Evolutionary conservation across 352 stramenopile genomes (phyloP).

Genomic region (Phytophthora idaei): DNA sequence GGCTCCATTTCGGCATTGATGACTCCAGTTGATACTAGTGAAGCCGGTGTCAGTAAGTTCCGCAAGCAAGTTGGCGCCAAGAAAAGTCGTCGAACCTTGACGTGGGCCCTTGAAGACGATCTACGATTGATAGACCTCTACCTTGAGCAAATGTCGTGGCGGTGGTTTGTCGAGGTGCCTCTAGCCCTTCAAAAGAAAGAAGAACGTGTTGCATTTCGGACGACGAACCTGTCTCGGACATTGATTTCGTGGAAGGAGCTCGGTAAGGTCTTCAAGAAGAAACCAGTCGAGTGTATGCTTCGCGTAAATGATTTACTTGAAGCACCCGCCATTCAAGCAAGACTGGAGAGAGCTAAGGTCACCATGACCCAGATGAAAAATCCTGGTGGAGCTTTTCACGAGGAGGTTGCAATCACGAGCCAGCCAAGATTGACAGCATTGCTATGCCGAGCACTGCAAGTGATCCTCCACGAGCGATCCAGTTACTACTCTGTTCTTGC

Average conservation of each 20-base stretch:
- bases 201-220: constrained; percentile 73
- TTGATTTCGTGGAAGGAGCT: constrained; percentile 80
- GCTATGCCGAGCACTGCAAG: constrained; percentile 75
- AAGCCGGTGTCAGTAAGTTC: constrained; percentile 47
- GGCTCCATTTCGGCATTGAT: constrained; percentile 30
- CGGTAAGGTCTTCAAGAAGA: constrained; percentile 61
- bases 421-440: constrained; percentile 72
- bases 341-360: constrained; percentile 60
- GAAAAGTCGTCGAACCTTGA: constrained; percentile 56
- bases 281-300: constrained; percentile 67
- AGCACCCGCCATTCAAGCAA: constrained; percentile 64
- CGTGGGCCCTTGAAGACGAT: constrained; percentile 72
- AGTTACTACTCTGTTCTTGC: constrained; percentile 78
- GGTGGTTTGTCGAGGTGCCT: constrained; percentile 83
- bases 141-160: constrained; percentile 69
- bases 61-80: constrained; percentile 55
- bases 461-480: constrained; percentile 76
- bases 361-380: constrained; percentile 77
- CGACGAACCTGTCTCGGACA: constrained; percentile 53
- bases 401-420: constrained; percentile 59
- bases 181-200: constrained; percentile 67
- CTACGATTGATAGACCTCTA: constrained; percentile 73
- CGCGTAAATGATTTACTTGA: constrained; percentile 72
- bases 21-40: constrained; percentile 35
- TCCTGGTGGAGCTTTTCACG: constrained; percentile 67